phyloP scores from a whole-genome alignment of 2,329 filamentous ascomycete species.

The Alternaria incomplexa region DNA sequence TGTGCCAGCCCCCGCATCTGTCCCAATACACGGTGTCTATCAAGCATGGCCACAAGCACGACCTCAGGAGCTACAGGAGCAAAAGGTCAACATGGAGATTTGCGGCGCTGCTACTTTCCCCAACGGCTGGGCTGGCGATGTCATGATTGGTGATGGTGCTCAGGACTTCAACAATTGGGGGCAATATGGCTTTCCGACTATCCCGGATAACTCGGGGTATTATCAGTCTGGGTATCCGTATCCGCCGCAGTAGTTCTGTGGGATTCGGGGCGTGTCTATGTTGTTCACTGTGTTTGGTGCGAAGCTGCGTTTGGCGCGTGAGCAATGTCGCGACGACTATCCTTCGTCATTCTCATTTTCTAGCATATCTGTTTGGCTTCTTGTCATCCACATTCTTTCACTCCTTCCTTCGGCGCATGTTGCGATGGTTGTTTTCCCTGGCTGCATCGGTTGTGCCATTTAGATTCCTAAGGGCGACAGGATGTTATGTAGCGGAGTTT shows the following conservation, averaged over 20 bases:
- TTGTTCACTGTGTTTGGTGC: too few species aligned
- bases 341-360: not conserved
- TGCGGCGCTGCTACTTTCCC: not conserved
- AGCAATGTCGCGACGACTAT: not conserved
- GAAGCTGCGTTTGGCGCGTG: not conserved
- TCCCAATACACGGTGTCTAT: not conserved
- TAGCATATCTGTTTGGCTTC: not conserved
- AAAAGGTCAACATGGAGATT: constrained; percentile 1
- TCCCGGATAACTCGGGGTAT: not conserved
- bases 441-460: not conserved
- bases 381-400: not conserved
- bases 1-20: not conserved
- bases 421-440: not conserved
- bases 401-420: not conserved
- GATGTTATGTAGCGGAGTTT: not conserved
- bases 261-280: too few species aligned
- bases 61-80: not conserved
- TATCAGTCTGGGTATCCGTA: not conserved
- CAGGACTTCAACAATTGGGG: not conserved
- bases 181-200: not conserved
- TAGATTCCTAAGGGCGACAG: not conserved
- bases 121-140: not conserved
- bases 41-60: not conserved
- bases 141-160: constrained; percentile 2
- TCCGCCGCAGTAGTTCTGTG: not conserved